phyloP scores from a whole-genome alignment of 257 asterid genomes.

The Echites panduratus region DNA sequence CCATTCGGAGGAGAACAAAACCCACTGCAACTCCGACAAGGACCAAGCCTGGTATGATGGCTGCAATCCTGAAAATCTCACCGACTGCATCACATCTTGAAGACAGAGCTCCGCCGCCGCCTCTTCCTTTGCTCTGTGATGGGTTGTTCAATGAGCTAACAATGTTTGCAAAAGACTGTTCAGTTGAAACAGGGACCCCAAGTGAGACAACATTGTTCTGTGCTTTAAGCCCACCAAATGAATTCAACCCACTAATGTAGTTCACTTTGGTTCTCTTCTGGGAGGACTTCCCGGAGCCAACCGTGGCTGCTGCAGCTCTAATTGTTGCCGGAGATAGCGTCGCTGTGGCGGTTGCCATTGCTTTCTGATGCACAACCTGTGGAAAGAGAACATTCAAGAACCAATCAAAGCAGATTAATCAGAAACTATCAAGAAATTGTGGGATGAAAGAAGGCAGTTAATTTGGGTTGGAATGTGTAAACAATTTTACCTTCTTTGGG shows the following conservation, averaged over 20 bases:
- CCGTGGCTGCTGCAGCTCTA: conserved; percentile 34
- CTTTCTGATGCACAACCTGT: conserved; percentile 24
- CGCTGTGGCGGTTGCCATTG: conserved; percentile 52
- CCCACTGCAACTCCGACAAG: conserved; percentile 89
- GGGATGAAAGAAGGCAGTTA: background rate
- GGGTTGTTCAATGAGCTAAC: conserved; percentile 43
- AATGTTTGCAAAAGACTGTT: conserved; percentile 60
- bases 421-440: background rate
- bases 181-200: conserved; percentile 57
- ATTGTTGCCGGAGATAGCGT: conserved; percentile 38
- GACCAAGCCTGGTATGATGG: conserved; percentile 51
- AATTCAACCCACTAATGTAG: conserved; percentile 58
- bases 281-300: conserved; percentile 32
- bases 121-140: conserved; percentile 27
- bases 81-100: conserved; percentile 51
- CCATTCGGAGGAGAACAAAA: conserved; percentile 79
- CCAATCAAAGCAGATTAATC: background rate
- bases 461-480: background rate
- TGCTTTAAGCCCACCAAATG: conserved; percentile 87
- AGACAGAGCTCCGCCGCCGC: conserved; percentile 56
- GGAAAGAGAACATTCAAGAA: conserved; percentile 14
- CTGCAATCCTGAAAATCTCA: conserved; percentile 79
- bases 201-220: conserved; percentile 49
- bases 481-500: conserved; percentile 25
- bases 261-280: conserved; percentile 38